Evolutionary conservation across 2,329 filamentous ascomycete species (phyloP).

Genomic region (Proliferodiscus dingleyae): DNA sequence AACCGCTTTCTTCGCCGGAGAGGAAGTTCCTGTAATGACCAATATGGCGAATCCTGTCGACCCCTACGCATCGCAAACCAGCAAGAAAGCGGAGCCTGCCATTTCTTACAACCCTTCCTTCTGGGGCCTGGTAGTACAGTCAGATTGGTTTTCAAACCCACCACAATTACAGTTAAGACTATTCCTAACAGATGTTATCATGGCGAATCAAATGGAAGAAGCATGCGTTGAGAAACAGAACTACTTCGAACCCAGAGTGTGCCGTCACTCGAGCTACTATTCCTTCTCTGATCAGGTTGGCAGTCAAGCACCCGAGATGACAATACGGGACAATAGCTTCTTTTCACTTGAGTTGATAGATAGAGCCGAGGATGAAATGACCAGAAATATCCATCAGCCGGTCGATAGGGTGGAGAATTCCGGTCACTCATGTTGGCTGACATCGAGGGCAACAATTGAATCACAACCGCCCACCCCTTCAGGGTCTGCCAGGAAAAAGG

Average conservation of each 20-base stretch:
- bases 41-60: neutral
- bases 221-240: neutral
- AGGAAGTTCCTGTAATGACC: constrained; percentile 5
- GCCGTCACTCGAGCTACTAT: neutral
- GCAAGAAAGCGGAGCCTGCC: neutral
- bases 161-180: constrained; percentile 3
- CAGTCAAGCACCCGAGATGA: too few species aligned
- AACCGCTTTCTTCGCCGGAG: constrained; percentile 9
- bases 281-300: too few species aligned
- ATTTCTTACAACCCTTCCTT: neutral
- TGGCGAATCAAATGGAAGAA: constrained; percentile 14
- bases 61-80: neutral
- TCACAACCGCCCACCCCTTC: neutral
- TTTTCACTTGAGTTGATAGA: too few species aligned
- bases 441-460: neutral
- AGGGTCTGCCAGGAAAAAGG: neutral
- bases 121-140: constrained; percentile 4
- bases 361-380: too few species aligned
- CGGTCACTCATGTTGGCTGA: neutral
- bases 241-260: neutral
- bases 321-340: too few species aligned
- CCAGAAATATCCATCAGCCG: neutral
- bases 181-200: constrained; percentile 16
- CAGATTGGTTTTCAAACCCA: neutral
- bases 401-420: neutral